phyloP scores from a whole-genome alignment of 306 rosid species.

The Acacia melanoxylon region DNA sequence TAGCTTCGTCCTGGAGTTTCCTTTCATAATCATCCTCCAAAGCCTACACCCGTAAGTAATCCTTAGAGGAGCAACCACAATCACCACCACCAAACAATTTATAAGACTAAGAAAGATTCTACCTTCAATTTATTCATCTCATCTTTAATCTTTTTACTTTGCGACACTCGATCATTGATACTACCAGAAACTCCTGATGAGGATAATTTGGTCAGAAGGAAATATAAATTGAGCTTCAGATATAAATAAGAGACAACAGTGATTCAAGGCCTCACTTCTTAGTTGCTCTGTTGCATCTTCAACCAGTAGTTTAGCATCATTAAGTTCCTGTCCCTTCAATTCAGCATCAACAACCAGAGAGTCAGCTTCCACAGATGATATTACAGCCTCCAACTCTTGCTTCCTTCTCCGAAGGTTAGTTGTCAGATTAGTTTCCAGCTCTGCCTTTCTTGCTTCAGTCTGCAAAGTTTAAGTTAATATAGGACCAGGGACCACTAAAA shows the following conservation, averaged over 20 bases:
- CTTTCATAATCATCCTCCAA: slow-evolving; percentile 81
- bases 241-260: slow-evolving; percentile 30
- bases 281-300: slow-evolving; percentile 75
- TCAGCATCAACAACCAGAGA: slow-evolving; percentile 62
- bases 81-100: slow-evolving; percentile 30
- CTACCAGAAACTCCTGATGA: slow-evolving; percentile 68
- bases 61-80: slow-evolving; percentile 35
- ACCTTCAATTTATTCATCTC: slow-evolving; percentile 88
- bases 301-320: slow-evolving; percentile 70
- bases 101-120: slow-evolving; percentile 13
- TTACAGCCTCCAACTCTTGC: slow-evolving; percentile 86
- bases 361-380: slow-evolving; percentile 70
- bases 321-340: slow-evolving; percentile 67
- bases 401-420: slow-evolving; percentile 92
- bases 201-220: slow-evolving; percentile 39
- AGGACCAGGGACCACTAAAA: slow-evolving; percentile 4
- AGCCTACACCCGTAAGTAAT: slow-evolving; percentile 53
- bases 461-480: slow-evolving; percentile 42
- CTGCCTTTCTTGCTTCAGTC: slow-evolving; percentile 92
- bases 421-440: slow-evolving; percentile 94
- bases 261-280: slow-evolving; percentile 58
- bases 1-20: slow-evolving; percentile 92
- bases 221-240: slow-evolving; percentile 22
- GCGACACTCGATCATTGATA: slow-evolving; percentile 55
- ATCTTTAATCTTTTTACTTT: slow-evolving; percentile 67